Evolutionary conservation across 2,329 filamentous ascomycete species (phyloP), one percentile per base, ranked within the genome.

Genomic region (Xylariaceae sp.): DNA sequence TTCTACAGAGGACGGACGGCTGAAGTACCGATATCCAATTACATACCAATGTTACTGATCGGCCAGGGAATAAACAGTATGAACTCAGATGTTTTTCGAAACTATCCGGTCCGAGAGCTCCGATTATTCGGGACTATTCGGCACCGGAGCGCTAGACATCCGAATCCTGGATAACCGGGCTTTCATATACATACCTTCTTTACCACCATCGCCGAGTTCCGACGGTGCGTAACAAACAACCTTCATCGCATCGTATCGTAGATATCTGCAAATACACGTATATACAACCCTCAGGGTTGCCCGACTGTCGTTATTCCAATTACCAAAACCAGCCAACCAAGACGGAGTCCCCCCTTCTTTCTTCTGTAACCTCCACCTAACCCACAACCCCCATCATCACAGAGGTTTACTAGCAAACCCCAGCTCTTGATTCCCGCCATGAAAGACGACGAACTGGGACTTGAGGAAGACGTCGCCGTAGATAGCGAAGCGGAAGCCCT

Each of bases 401-500:
- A 64, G 40, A 3, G 64, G 59, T 61, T 76, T 78, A 6, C 67
- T 63, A 50, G 81, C 81, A 58, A 82, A 80, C 9, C 80, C 81
- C 32, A 83, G 67, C 60, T 73, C 70, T 47, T 70, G 70, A 6
- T 76, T 75, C 2, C 75, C 72, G 2, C 74, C 71, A 65, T 88
- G 81, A 62, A 88, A 89, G 37, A 90, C 81, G 32, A 85, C 84
- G 65, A 86, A 89, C 68, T 87, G 83, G 63, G 79, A 79, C 81
- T 89, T 89, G 52, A 90, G 77, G 75, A 89, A 88, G 61, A 88
- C 78, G 63, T 89, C 87, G 10, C 88, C 88, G 59, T 88, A 87
- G 67, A 90, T 89, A 56, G 78, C 81, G 68, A 88, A 78, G 5
- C 79, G 79, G 45, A 88, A 73, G n/a, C 79, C 82, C 1, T 72